These are phyloP conservation scores for Phytophthora multivora DNA, from an alignment of 352 stramenopile species.

Conservation along the genomic window DNA sequence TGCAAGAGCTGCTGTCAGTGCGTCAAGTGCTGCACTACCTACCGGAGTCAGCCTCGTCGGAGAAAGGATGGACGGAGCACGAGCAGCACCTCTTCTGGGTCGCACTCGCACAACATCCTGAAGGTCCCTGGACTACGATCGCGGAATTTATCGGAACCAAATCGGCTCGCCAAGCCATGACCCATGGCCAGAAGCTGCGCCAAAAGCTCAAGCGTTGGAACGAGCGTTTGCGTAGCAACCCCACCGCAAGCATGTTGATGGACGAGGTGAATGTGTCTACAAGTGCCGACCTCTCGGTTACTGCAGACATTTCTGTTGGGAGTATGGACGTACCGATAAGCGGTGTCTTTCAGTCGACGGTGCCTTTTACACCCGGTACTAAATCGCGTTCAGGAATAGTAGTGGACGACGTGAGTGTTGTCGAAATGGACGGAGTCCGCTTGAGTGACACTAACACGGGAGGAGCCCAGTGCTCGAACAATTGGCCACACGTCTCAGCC, in stretches of 20 bases:
- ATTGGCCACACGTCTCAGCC: slow-evolving; percentile 6
- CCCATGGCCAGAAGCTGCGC: slow-evolving; percentile 53
- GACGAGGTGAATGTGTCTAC: slow-evolving; percentile 15
- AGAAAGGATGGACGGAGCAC: slow-evolving; percentile 40
- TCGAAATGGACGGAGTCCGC: slow-evolving; percentile 11
- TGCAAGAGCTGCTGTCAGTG: slow-evolving; percentile 36
- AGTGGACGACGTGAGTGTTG: slow-evolving; percentile 14
- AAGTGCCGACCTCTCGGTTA: slow-evolving; percentile 3
- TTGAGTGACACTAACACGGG: background rate
- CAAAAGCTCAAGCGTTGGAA: slow-evolving; percentile 59
- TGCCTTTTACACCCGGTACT: background rate
- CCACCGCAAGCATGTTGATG: slow-evolving; percentile 25
- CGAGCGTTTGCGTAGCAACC: slow-evolving; percentile 36
- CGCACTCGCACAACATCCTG: slow-evolving; percentile 41
- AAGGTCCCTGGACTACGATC: slow-evolving; percentile 52
- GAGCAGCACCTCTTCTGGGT: slow-evolving; percentile 53
- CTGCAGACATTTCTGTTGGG: slow-evolving; percentile 13
- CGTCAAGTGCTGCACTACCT: slow-evolving; percentile 35
- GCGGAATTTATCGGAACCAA: slow-evolving; percentile 54
- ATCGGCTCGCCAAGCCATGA: slow-evolving; percentile 54
- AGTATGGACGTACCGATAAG: background rate
- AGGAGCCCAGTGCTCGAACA: background rate
- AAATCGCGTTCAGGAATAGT: background rate
- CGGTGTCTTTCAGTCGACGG: background rate
- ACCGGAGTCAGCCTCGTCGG: slow-evolving; percentile 20